A percentile compares a stretch with the other conserved stretches of the same genome.
These are phyloP conservation scores for Pseudotulostoma volvatum DNA, from an alignment of 495 filamentous ascomycete species.

Conservation along the genomic window DNA sequence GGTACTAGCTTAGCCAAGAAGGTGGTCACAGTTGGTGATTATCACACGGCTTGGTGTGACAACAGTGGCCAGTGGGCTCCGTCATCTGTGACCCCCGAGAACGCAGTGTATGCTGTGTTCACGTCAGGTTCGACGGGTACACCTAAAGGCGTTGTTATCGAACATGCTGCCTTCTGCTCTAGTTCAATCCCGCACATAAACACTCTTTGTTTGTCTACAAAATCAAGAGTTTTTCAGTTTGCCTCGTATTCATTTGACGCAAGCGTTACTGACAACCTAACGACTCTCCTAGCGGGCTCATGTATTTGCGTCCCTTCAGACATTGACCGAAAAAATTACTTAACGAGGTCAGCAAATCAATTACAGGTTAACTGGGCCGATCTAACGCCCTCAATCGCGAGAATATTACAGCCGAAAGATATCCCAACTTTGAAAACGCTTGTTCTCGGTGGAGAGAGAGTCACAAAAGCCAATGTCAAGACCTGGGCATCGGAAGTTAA, in stretches of 20 bases:
- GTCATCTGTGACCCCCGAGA: too few species aligned
- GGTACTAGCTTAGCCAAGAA: conserved; percentile 14
- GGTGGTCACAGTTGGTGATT: conserved; percentile 20
- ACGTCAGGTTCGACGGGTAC: conserved; percentile 26
- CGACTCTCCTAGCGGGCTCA: conserved; percentile 26
- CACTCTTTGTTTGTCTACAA: background rate
- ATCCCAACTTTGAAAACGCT: conserved; percentile 12
- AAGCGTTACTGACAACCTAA: conserved; percentile 37
- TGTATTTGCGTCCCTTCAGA: conserved; percentile 25
- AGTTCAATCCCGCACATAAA: conserved; percentile 1
- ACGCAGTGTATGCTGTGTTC: conserved; percentile 13
- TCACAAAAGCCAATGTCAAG: conserved; percentile 4
- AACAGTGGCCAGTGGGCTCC: background rate
- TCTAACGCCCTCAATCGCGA: conserved; percentile 14
- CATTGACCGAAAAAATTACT: conserved; percentile 13
- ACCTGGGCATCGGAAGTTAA: conserved; percentile 10
- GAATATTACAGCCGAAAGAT: conserved; percentile 8
- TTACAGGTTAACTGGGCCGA: conserved; percentile 11
- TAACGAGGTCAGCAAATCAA: conserved; percentile 7
- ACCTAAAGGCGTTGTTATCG: conserved; percentile 27
- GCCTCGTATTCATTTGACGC: conserved; percentile 44
- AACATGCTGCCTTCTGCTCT: conserved; percentile 18
- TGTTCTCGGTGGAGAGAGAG: conserved; percentile 10
- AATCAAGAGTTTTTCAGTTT: conserved; percentile 37
- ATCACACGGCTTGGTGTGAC: conserved; percentile 13